A percentile compares a stretch with the other conserved stretches of the same genome.
Conservation (phyloP, 176 grass and related monocot genomes). For the Canna indica region DNA sequence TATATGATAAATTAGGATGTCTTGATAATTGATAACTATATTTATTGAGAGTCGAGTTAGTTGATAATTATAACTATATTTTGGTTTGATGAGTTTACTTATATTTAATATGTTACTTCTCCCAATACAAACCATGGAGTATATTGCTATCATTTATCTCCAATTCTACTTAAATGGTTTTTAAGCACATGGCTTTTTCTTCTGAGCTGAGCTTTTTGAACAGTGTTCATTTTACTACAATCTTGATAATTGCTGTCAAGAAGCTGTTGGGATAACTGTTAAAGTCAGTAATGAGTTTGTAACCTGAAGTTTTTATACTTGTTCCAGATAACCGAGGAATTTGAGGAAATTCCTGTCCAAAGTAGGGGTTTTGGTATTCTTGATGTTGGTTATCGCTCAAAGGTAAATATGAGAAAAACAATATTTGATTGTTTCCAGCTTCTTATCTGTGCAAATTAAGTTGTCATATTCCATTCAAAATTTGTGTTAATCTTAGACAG, state of each 20-base stretch:
- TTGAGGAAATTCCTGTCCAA: conserved; percentile 82
- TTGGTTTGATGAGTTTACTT: too few species aligned
- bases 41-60: too few species aligned
- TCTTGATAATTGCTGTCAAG: background rate
- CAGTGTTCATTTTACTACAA: too few species aligned
- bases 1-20: background rate
- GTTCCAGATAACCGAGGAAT: conserved; percentile 78
- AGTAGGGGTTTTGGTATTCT: conserved; percentile 94
- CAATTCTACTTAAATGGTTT: too few species aligned
- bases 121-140: too few species aligned
- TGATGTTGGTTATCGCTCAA: conserved; percentile 82
- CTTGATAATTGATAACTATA: background rate
- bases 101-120: too few species aligned
- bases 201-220: too few species aligned
- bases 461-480: background rate
- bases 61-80: too few species aligned
- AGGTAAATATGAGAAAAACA: conserved; percentile 29
- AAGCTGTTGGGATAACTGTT: background rate
- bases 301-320: background rate
- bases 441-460: background rate
- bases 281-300: background rate
- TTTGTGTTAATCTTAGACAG: background rate
- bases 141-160: too few species aligned
- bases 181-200: too few species aligned
- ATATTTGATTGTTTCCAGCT: background rate